A percentile compares a stretch with the other conserved stretches of the same genome.
phyloP scores from a whole-genome alignment of 2,329 filamentous ascomycete species.

The Epichloe sylvatica region DNA sequence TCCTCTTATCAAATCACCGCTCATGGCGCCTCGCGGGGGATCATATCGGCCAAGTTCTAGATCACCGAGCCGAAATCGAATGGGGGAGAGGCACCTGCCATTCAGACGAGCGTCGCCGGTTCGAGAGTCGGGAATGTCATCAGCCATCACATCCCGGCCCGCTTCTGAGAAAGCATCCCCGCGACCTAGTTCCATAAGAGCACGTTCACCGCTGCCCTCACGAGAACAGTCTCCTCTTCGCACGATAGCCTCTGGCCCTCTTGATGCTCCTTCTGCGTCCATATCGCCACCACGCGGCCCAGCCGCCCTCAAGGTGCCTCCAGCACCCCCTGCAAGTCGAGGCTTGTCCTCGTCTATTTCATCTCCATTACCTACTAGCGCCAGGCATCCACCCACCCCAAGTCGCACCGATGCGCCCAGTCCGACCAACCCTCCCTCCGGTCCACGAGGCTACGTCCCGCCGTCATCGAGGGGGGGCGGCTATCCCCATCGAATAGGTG shows the following conservation, averaged over 20 bases:
- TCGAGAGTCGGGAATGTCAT: conserved; percentile 35
- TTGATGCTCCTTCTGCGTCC: conserved; percentile 15
- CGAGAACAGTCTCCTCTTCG: conserved; percentile 26
- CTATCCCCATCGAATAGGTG: conserved; percentile 30
- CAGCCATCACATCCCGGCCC: conserved; percentile 35
- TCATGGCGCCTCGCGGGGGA: conserved; percentile 23
- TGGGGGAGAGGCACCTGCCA: conserved; percentile 28
- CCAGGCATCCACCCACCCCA: conserved; percentile 22
- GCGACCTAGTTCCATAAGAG: conserved; percentile 31
- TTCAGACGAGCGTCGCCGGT: conserved; percentile 34
- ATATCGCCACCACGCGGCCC: conserved; percentile 42
- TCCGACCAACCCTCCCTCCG: conserved; percentile 37
- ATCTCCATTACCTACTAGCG: conserved; percentile 20
- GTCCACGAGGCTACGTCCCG: conserved; percentile 39
- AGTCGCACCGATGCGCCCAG: conserved; percentile 27
- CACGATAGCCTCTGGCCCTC: conserved; percentile 11
- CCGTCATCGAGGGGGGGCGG: conserved; percentile 29
- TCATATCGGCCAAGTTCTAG: conserved; percentile 41
- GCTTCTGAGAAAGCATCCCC: conserved; percentile 40
- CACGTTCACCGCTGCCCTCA: conserved; percentile 33
- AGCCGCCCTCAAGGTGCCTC: conserved; percentile 37
- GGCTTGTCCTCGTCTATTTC: conserved; percentile 25
- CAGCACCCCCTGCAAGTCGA: conserved; percentile 28
- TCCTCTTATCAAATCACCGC: conserved; percentile 17
- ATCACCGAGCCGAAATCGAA: conserved; percentile 28